Conservation (phyloP, 345 rosid genomes). For the Eucalyptus coolabah region DNA sequence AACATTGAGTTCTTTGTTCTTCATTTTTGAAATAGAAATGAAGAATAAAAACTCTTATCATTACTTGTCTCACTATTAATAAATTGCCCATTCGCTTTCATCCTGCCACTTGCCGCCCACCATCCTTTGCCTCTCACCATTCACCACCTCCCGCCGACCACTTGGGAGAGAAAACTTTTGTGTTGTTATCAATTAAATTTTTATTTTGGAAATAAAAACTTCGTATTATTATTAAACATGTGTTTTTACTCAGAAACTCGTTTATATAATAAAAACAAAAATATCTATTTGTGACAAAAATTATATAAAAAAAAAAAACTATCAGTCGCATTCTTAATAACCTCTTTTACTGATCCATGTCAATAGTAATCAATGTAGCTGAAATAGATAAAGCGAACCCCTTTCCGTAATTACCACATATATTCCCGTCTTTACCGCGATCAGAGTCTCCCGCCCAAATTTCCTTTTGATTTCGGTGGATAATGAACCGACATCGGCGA, state of each 20-base stretch:
- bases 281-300: too few relatives aligned
- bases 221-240: rapidly evolving
- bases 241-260: rapidly evolving
- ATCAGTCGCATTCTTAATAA: too few relatives aligned
- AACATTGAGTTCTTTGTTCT: background rate
- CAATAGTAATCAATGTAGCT: background rate
- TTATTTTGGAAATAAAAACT: too few relatives aligned
- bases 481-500: background rate
- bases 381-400: background rate
- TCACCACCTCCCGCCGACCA: rapidly evolving
- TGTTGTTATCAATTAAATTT: rapidly evolving
- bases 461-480: background rate
- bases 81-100: rapidly evolving
- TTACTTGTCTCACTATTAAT: too few relatives aligned
- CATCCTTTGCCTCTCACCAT: too few relatives aligned
- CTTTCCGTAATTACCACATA: background rate
- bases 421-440: background rate
- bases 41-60: too few relatives aligned
- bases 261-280: rapidly evolving
- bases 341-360: background rate
- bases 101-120: rapidly evolving
- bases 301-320: too few relatives aligned
- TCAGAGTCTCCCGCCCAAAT: background rate
- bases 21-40: too few relatives aligned
- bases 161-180: rapidly evolving